Evolutionary conservation across 2,329 filamentous ascomycete genomes (phyloP), one percentile per base, ranked within the genome.

Genomic region (Verticillium albo-atrum): DNA sequence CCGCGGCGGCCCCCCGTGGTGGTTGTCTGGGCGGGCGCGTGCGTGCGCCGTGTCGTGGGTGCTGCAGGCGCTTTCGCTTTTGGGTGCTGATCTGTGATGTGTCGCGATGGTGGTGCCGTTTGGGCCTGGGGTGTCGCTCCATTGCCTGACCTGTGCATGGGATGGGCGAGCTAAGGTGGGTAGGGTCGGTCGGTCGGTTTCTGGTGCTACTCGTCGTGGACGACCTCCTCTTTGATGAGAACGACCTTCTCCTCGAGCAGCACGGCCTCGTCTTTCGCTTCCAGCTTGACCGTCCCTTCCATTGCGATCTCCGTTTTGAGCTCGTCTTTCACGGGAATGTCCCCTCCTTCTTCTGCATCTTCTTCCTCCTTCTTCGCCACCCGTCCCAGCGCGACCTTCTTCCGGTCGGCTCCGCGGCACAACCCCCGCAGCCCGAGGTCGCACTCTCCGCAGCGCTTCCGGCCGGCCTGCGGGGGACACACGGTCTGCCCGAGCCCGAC

Each of bases 401-500:
- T 85, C 69, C 81, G 77, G 62, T 92, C 84, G 28, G 90, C 89
- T 12, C 85, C 84, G 70, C 82, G 86, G 75, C 95, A 99, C 60
- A 98, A 73, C 3, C 91, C 91, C 32, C 80, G 80, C 23, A 89
- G 77, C 1, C 91, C 91, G 55, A 98, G 75, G 64, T 90, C 89
- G 75, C 95, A 99, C 55, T 95, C 89, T 20, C 91, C 92, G 75
- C 95, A 99, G 66, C 83, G 86, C 63, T 88, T 81, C 0, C 90
- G 91, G 1, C 94, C 85, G 17, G 55, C 42, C 55, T 57, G 55
- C 1, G 92, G 92, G 63, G 92, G 77, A 71, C 93, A 97, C 25
- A 95, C 86, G 1, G 87, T 91, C 81, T 97, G 93, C 0, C 93
- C 93, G 62, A 96, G 81, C 1, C 93, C 93, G 32, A 97, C 93